Evolutionary conservation across 2,329 filamentous ascomycete species (phyloP).

Genomic region (Sclerotinia glacialis): DNA sequence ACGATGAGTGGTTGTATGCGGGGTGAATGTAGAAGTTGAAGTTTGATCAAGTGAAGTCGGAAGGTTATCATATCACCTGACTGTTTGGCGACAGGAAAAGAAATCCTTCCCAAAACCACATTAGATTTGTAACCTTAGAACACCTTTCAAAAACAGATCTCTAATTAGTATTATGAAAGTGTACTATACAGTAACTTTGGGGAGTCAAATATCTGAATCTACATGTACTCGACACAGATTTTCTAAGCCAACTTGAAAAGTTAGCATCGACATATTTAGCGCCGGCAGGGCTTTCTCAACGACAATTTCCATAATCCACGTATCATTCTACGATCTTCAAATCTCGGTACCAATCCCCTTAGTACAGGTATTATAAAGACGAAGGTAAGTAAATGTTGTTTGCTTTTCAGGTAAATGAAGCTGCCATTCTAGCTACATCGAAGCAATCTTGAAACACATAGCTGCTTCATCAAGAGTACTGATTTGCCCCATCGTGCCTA

Average conservation of each 20-base stretch:
- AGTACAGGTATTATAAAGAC: background rate
- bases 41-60: background rate
- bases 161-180: too few relatives aligned
- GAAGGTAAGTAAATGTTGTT: background rate
- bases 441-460: too few relatives aligned
- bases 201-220: background rate
- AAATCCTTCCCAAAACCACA: background rate
- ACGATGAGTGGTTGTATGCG: background rate
- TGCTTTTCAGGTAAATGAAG: background rate
- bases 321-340: background rate
- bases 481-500: background rate
- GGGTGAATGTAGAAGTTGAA: background rate
- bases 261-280: background rate
- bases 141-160: too few relatives aligned
- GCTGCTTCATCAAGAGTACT: background rate
- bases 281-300: too few relatives aligned
- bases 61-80: constrained; percentile 9
- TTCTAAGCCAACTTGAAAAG: background rate
- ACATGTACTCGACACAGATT: background rate
- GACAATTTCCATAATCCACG: too few relatives aligned
- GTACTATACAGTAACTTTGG: background rate
- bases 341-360: too few relatives aligned
- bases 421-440: background rate
- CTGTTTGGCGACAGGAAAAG: background rate
- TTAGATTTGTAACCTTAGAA: background rate